Evolutionary conservation across 805 yeast species (phyloP), one percentile per base, ranked within the genome.

Genomic region (Blastobotrys attinorum): DNA sequence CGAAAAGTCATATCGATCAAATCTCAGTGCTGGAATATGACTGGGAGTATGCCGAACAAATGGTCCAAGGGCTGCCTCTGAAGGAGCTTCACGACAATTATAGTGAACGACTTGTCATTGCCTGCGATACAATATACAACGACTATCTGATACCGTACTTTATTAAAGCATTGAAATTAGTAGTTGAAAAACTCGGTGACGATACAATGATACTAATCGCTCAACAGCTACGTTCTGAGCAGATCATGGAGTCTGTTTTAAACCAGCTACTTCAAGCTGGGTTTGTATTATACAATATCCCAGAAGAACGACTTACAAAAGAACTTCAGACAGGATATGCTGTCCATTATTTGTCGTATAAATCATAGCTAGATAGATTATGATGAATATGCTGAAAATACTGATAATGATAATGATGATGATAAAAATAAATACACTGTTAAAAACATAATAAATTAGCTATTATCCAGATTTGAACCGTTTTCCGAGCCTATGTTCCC

Each of bases 121-220:
- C 83, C 0, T 76, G 81, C 52, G 88, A 81, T 54, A 74, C 84
- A 4, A 69, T 81, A 3, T 81, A 81, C 61, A 81, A 81, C 53
- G 81, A 76, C 43, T 79, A 64, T 50, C 59, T 81, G 35, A 69
- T 79, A 2, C 72, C 71, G 0, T 69, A 61, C 44, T 70, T 81
- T 46, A 59, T 79, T 13, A 55, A 58, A 4, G 67, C 83, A 0
- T 31, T 77, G 18, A 16, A 18, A 18, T 16, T 46, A 21, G 47
- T 75, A 18, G 58, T 72, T 57, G 15, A 32, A n/a, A 29, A 35
- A 5, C 45, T 51, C 48, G 65, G 63, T 2, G 45, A 44, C 0
- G 40, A 59, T 0, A 59, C 73, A 0, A 66, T 64, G 3, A 63
- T 67, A 0, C 52, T 73, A 2, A 52, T 80, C 1, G 73, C 73